Evolutionary conservation across 1,139 yeast genomes (phyloP).

Genomic region (Sugiyamaella novakii): DNA sequence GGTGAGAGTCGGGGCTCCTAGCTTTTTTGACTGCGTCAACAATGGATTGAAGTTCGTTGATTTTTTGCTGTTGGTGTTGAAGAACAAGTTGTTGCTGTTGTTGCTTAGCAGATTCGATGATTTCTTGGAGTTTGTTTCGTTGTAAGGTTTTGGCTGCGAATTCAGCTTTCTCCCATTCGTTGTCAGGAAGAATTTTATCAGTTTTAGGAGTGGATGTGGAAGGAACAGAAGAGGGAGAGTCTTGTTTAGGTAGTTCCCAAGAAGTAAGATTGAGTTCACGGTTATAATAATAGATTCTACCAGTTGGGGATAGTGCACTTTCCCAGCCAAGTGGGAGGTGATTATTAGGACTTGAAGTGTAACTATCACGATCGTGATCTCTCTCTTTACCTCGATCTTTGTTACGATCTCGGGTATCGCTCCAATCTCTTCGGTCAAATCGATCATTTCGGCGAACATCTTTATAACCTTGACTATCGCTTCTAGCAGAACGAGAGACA

Average conservation of each 20-base stretch:
- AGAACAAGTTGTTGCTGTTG: constrained; percentile 10
- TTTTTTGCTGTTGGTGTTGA: constrained; percentile 7
- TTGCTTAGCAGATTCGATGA: constrained; percentile 12
- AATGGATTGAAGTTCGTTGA: constrained; percentile 24
- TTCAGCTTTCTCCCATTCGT: constrained; percentile 32
- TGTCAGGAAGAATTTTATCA: constrained; percentile 26
- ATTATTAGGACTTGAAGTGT: constrained; percentile 10
- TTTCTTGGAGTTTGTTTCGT: not conserved
- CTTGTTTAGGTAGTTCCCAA: constrained; percentile 59
- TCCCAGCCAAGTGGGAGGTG: constrained; percentile 46
- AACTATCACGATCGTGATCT: constrained; percentile 7
- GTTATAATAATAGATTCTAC: constrained; percentile 56
- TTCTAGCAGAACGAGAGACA: not conserved
- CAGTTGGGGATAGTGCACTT: constrained; percentile 37
- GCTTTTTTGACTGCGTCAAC: constrained; percentile 16
- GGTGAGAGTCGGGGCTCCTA: no score
- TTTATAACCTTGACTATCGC: constrained; percentile 3
- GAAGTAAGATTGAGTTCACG: constrained; percentile 50
- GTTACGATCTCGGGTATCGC: not conserved
- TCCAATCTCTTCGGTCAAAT: not conserved
- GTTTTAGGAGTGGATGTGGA: no score
- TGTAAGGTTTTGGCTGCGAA: constrained; percentile 3
- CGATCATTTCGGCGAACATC: not conserved
- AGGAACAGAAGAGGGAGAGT: constrained; percentile 13
- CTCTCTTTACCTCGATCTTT: no score